Conservation (phyloP, 345 rosid genomes). For the Citrus medica region DNA sequence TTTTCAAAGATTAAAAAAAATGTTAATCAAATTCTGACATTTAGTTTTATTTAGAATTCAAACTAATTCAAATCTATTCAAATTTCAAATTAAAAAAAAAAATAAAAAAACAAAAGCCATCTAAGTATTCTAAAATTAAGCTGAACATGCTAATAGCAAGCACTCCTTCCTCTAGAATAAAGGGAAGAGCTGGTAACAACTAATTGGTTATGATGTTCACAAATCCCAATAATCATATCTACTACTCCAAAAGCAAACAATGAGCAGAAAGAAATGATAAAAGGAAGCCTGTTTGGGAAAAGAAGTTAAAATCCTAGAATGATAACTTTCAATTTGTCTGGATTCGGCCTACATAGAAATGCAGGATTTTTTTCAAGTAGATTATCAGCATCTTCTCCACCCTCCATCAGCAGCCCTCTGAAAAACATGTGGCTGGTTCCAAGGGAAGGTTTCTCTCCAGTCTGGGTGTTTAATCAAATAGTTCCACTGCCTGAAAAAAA, state of each 20-base stretch:
- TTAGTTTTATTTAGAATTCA: too few species aligned
- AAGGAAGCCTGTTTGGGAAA: too few species aligned
- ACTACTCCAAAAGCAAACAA: not conserved
- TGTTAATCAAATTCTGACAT: too few species aligned
- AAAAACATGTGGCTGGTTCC: slow-evolving; percentile 55
- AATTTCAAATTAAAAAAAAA: too few species aligned
- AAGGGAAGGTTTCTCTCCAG: slow-evolving; percentile 61
- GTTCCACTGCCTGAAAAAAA: slow-evolving; percentile 53
- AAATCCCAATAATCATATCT: not conserved
- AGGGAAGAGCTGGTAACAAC: not conserved
- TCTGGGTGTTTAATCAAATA: slow-evolving; percentile 56
- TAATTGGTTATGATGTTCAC: not conserved
- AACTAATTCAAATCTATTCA: too few species aligned
- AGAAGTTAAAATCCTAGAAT: not conserved
- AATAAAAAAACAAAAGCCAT: too few species aligned
- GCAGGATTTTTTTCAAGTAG: not conserved
- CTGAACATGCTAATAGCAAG: too few species aligned
- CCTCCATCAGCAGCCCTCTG: slow-evolving; percentile 52
- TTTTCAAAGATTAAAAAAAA: too few species aligned
- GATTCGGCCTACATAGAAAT: not conserved
- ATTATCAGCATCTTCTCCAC: slow-evolving; percentile 45
- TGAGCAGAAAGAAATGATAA: not conserved
- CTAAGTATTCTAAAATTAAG: too few species aligned
- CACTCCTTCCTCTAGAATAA: too few species aligned
- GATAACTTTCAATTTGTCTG: not conserved